Conservation (phyloP, 2,329 filamentous ascomycete genomes). For the Verticillium nubilum region DNA sequence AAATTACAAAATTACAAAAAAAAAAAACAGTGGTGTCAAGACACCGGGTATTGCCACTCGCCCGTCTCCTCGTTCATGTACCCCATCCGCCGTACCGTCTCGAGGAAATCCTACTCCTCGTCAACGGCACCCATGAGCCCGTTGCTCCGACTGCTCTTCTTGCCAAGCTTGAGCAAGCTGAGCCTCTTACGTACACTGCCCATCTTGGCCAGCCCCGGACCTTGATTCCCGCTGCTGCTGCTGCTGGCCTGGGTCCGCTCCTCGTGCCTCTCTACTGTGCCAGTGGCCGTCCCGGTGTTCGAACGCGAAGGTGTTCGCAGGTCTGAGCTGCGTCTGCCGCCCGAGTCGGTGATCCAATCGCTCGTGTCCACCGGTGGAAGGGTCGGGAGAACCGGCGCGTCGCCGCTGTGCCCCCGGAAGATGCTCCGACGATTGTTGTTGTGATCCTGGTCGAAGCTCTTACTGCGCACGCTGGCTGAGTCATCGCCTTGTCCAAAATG, state of each 20-base stretch:
- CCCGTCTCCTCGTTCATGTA: constrained; percentile 14
- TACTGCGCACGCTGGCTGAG: constrained; percentile 18
- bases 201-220: constrained; percentile 31
- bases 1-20: background rate
- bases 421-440: constrained; percentile 38
- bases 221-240: constrained; percentile 12
- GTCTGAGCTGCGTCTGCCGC: constrained; percentile 18
- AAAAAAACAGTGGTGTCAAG: constrained; percentile 5
- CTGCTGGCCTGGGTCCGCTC: background rate
- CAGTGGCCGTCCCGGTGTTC: background rate
- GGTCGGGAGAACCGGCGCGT: constrained; percentile 12
- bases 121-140: constrained; percentile 48
- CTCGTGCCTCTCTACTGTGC: background rate
- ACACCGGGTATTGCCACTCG: constrained; percentile 13
- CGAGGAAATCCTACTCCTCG: constrained; percentile 40
- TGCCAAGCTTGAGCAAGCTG: constrained; percentile 70
- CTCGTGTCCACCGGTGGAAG: constrained; percentile 12
- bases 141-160: constrained; percentile 56
- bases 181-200: constrained; percentile 71
- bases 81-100: constrained; percentile 9
- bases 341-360: constrained; percentile 25
- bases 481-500: constrained; percentile 15
- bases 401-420: constrained; percentile 34
- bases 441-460: constrained; percentile 21
- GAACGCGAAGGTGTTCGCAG: constrained; percentile 7